phyloP scores from a whole-genome alignment of 305 asterid species.

The Solanum hybrid region DNA sequence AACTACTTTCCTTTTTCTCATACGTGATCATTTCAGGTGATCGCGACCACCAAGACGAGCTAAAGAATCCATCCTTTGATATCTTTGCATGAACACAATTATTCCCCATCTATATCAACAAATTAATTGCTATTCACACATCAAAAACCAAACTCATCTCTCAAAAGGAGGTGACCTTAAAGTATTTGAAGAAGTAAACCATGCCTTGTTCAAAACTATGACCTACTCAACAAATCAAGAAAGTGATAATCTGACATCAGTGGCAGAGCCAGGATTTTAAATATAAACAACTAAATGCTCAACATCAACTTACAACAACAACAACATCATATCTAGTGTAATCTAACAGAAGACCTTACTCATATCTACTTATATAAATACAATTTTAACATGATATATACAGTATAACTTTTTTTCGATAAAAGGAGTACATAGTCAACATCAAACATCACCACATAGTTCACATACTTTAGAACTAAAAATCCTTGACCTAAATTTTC shows the following conservation, averaged over 20 bases:
- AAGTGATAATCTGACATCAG: neutral
- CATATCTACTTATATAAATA: neutral
- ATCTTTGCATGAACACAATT: conserved; percentile 29
- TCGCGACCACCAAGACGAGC: conserved; percentile 26
- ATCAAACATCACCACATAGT: neutral
- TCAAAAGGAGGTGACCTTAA: neutral
- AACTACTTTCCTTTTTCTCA: conserved; percentile 7
- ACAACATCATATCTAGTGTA: neutral
- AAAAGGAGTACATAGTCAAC: neutral
- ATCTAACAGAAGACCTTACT: neutral
- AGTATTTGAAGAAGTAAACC: neutral
- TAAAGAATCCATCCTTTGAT: conserved; percentile 26
- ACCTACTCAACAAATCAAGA: neutral
- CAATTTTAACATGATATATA: neutral
- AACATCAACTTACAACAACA: neutral
- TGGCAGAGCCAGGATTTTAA: neutral
- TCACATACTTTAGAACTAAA: neutral
- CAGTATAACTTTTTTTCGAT: neutral
- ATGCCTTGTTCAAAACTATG: neutral
- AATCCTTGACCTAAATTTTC: neutral
- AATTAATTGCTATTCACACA: neutral
- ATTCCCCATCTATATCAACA: conserved; percentile 36
- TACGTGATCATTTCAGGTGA: conserved; percentile 19
- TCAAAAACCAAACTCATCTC: neutral
- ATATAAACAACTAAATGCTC: neutral